These are phyloP conservation scores for Colletotrichum cereale DNA, from an alignment of 2,329 filamentous ascomycete genomes.

Conservation along the genomic window DNA sequence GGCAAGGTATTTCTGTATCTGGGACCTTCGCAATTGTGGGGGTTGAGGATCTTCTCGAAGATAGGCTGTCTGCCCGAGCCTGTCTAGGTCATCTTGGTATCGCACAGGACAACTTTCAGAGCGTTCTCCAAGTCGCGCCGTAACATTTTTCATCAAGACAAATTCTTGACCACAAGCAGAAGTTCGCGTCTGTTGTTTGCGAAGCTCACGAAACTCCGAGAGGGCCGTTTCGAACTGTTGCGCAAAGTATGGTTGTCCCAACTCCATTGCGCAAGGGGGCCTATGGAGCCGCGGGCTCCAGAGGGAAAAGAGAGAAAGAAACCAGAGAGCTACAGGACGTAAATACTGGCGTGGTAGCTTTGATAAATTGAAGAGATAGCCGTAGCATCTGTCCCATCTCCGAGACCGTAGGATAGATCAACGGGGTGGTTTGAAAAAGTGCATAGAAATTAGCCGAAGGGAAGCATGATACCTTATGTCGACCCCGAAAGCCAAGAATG, in stretches of 20 bases:
- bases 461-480: neutral
- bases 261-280: neutral
- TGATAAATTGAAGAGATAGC: neutral
- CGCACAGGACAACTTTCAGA: neutral
- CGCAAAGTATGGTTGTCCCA: neutral
- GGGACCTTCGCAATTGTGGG: neutral
- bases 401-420: neutral
- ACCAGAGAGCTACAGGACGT: no score
- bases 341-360: neutral
- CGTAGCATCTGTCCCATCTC: neutral
- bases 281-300: neutral
- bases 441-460: neutral
- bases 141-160: constrained; percentile 5
- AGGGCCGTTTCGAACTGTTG: neutral
- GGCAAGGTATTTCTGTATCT: neutral
- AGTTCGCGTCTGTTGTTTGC: neutral
- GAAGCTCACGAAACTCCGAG: neutral
- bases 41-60: neutral
- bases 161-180: neutral
- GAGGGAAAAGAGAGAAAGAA: neutral
- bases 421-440: neutral
- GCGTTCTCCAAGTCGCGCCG: neutral
- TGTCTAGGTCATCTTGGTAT: constrained; percentile 2
- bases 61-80: neutral
- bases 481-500: neutral